A percentile compares a stretch with the other conserved stretches of the same genome.
phyloP scores from a whole-genome alignment of 441 rosid genomes.

The Jatropha multifida region DNA sequence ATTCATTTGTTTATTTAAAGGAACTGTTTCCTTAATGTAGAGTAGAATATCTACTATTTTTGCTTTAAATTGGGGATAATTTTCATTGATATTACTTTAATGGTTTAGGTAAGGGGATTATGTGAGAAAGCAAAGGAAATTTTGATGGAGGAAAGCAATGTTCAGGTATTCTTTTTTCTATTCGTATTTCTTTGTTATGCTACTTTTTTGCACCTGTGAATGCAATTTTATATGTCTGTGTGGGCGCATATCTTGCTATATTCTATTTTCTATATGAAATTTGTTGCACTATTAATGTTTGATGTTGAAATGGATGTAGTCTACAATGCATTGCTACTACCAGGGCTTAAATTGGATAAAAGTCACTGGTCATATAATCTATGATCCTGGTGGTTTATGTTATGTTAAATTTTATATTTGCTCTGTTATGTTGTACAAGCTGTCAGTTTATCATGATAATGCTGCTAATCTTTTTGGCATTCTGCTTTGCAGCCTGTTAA shows the following conservation, averaged over 20 bases:
- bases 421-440: neutral
- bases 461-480: slow-evolving; percentile 1
- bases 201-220: neutral
- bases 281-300: neutral
- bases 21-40: neutral
- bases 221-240: neutral
- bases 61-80: neutral
- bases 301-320: neutral
- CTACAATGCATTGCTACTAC: neutral
- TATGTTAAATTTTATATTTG: neutral
- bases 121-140: slow-evolving; percentile 82
- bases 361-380: neutral
- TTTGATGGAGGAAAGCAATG: slow-evolving; percentile 74
- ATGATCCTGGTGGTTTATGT: neutral
- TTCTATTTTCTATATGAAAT: neutral
- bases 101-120: slow-evolving; percentile 50
- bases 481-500: slow-evolving; percentile 68
- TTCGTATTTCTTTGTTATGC: neutral
- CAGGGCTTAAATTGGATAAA: neutral
- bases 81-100: neutral
- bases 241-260: neutral
- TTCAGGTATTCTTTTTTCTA: slow-evolving; percentile 43
- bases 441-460: neutral
- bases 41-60: neutral
- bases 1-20: neutral